Percentiles rank a stretch among this genome's conserved stretches.
These are phyloP conservation scores for Alternaria rosae DNA, from an alignment of 2,329 filamentous ascomycete species.

Conservation along the genomic window DNA sequence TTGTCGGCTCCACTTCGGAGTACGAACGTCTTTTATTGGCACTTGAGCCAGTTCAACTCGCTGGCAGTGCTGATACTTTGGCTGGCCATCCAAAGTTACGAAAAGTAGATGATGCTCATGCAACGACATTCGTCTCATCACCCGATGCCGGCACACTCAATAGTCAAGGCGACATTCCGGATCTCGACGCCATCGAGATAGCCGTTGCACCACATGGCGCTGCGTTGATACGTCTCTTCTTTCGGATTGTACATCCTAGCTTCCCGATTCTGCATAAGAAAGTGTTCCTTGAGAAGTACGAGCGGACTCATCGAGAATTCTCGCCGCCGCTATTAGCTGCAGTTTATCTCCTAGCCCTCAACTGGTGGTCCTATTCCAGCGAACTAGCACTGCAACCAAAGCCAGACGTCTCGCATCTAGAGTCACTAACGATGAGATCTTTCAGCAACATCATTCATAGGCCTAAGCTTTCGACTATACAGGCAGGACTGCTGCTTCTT, in stretches of 20 bases:
- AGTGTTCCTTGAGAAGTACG: slow-evolving; percentile 69
- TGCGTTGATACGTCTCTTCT: slow-evolving; percentile 76
- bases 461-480: slow-evolving; percentile 53
- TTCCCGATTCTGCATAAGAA: slow-evolving; percentile 68
- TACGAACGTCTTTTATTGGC: slow-evolving; percentile 39
- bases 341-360: slow-evolving; percentile 68
- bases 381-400: slow-evolving; percentile 57
- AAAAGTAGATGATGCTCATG: slow-evolving; percentile 30
- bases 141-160: slow-evolving; percentile 39
- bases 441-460: slow-evolving; percentile 48
- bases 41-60: slow-evolving; percentile 20
- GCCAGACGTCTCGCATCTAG: slow-evolving; percentile 49
- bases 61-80: slow-evolving; percentile 10
- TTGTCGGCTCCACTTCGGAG: slow-evolving; percentile 40
- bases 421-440: slow-evolving; percentile 47
- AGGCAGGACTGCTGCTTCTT: slow-evolving; percentile 50
- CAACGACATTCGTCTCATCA: slow-evolving; percentile 35
- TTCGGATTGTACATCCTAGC: slow-evolving; percentile 67
- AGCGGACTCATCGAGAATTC: slow-evolving; percentile 64
- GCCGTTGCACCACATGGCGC: slow-evolving; percentile 75
- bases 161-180: slow-evolving; percentile 48
- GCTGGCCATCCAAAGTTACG: slow-evolving; percentile 29
- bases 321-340: slow-evolving; percentile 66
- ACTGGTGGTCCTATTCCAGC: slow-evolving; percentile 67
- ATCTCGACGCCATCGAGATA: slow-evolving; percentile 73